Percentiles rank a stretch among this genome's conserved stretches.
Evolutionary conservation across 139 green algal species (phyloP).

Genomic region (Chlamydomonas schloesseri): DNA sequence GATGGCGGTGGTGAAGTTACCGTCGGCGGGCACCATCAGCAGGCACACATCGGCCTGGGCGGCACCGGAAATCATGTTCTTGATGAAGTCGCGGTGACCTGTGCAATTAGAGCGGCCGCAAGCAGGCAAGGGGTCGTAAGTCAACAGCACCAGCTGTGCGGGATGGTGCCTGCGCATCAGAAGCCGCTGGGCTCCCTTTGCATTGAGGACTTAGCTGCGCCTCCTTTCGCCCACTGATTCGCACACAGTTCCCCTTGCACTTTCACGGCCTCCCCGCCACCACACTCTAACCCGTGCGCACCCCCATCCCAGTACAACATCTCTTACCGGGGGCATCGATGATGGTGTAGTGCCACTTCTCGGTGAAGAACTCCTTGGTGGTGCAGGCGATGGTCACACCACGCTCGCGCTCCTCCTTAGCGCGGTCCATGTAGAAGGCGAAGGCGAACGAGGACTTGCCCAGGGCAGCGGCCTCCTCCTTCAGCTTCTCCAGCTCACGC

Average conservation of each 20-base stretch:
- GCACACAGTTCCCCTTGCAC: too few species aligned
- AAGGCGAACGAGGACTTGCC: conserved; percentile 96
- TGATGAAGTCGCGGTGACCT: conserved; percentile 99
- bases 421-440: conserved; percentile 93
- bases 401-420: conserved; percentile 95
- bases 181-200: too few species aligned
- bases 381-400: conserved; percentile 97
- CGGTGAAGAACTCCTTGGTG: conserved; percentile 99
- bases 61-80: conserved; percentile 99
- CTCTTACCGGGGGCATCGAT: conserved; percentile 89
- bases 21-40: conserved; percentile 89
- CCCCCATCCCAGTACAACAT: too few species aligned
- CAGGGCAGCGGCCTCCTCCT: conserved; percentile 89
- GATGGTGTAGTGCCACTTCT: conserved; percentile 99
- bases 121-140: too few species aligned
- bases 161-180: too few species aligned
- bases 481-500: conserved; percentile 98
- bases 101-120: not conserved
- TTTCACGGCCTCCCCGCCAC: too few species aligned
- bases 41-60: conserved; percentile 94
- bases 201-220: too few species aligned
- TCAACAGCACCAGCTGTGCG: too few species aligned
- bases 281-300: too few species aligned
- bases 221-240: too few species aligned
- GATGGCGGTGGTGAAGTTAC: conserved; percentile 98